Percentiles rank a stretch among this genome's conserved stretches.
These are phyloP conservation scores for Boletus tylopilopsis DNA, from an alignment of 768 basidiomycete species.

Conservation along the genomic window DNA sequence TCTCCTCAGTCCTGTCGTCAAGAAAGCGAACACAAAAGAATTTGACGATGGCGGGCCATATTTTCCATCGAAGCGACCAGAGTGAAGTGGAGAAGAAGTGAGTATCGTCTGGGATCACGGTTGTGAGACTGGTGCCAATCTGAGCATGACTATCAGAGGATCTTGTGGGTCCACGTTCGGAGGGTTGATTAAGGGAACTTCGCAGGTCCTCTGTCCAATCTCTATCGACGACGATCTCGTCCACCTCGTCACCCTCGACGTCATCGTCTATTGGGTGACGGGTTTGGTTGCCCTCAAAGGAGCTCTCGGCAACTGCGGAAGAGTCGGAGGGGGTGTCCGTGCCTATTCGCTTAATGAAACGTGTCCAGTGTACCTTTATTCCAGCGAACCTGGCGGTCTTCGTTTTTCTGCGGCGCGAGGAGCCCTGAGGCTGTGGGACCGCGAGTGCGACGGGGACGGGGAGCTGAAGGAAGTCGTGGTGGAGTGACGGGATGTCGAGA, in stretches of 20 bases:
- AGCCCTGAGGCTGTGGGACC: conserved; percentile 9
- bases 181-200: conserved; percentile 50
- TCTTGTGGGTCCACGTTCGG: conserved; percentile 49
- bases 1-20: conserved; percentile 52
- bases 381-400: conserved; percentile 39
- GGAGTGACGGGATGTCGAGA: not conserved
- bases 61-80: conserved; percentile 51
- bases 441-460: conserved; percentile 43
- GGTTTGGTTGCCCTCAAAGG: conserved; percentile 36
- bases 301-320: conserved; percentile 48
- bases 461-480: conserved; percentile 25
- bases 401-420: conserved; percentile 27
- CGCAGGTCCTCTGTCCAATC: conserved; percentile 60
- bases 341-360: conserved; percentile 51
- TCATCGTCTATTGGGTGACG: conserved; percentile 31
- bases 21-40: conserved; percentile 62
- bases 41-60: conserved; percentile 51
- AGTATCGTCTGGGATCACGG: conserved; percentile 33
- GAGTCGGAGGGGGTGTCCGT: conserved; percentile 56
- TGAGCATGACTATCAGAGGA: conserved; percentile 41
- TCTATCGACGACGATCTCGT: conserved; percentile 76
- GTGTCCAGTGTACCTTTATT: conserved; percentile 45
- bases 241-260: conserved; percentile 41
- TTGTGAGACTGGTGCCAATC: conserved; percentile 34
- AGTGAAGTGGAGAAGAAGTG: conserved; percentile 32